These are phyloP conservation scores for Polyporus arcularius DNA, from an alignment of 768 basidiomycete genomes.

Conservation along the genomic window DNA sequence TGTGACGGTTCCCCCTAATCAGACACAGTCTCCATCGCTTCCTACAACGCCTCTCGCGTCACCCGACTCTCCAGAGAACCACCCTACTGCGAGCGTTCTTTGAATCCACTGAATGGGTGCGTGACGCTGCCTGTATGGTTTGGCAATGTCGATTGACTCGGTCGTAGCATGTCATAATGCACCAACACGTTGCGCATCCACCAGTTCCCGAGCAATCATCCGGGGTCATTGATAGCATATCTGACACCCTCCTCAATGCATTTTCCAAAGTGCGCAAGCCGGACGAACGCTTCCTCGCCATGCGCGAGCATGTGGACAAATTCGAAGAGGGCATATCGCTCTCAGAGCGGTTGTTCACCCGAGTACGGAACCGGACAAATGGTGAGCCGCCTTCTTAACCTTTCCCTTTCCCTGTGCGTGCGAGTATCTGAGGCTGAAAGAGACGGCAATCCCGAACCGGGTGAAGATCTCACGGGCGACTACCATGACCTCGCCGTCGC, in stretches of 20 bases:
- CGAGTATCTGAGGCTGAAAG: conserved; percentile 79
- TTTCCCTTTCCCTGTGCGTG: conserved; percentile 28
- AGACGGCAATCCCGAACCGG: conserved; percentile 78
- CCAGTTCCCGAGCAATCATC: conserved; percentile 78
- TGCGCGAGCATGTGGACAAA: conserved; percentile 91
- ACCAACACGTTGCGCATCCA: conserved; percentile 92
- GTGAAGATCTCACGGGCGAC: conserved; percentile 94
- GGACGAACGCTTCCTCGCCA: conserved; percentile 90
- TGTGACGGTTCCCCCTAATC: conserved; percentile 7
- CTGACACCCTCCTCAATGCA: conserved; percentile 94
- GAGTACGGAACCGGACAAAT: conserved; percentile 78
- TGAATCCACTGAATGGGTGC: conserved; percentile 97
- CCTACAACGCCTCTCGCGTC: conserved; percentile 85
- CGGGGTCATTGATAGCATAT: conserved; percentile 91
- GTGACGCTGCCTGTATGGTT: conserved; percentile 23
- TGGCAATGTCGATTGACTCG: conserved; percentile 7
- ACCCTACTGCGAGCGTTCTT: conserved; percentile 93
- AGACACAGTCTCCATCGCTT: conserved; percentile 82
- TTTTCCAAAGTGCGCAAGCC: conserved; percentile 96
- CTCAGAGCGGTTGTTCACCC: conserved; percentile 79
- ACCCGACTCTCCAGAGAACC: conserved; percentile 91
- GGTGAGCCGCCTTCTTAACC: conserved; percentile 59
- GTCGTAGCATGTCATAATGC: conserved; percentile 90
- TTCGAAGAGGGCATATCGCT: conserved; percentile 91
- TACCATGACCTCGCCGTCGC: conserved; percentile 97